Conservation (phyloP, 192 early-diverging fungal genomes). For the Backusella luteola region DNA sequence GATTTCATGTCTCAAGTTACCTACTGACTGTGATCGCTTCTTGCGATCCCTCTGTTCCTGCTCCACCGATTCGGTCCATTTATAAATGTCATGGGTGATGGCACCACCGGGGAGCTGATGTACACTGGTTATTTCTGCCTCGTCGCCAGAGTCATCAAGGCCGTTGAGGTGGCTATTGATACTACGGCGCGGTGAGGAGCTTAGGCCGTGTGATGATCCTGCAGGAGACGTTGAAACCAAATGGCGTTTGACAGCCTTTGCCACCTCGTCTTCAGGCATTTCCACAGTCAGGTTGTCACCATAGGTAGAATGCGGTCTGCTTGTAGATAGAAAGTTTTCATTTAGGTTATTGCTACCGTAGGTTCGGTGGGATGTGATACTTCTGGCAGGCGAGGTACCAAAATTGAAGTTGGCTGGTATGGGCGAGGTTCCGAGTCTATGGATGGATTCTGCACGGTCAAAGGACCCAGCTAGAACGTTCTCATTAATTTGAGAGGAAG, state of each 20-base stretch:
- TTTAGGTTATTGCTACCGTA: slow-evolving; percentile 12
- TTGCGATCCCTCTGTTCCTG: slow-evolving; percentile 31
- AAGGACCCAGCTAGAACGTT: slow-evolving; percentile 13
- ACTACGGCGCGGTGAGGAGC: not conserved
- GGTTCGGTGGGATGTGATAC: not conserved
- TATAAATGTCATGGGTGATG: slow-evolving; percentile 83
- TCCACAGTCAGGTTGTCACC: slow-evolving; percentile 18
- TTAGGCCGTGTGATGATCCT: not conserved
- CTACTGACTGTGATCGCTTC: slow-evolving; percentile 26
- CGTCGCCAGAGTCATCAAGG: not conserved
- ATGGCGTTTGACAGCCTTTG: slow-evolving; percentile 66
- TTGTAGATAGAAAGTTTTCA: not conserved
- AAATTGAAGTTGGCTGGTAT: slow-evolving; percentile 8
- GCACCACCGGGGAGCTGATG: slow-evolving; percentile 64
- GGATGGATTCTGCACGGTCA: slow-evolving; percentile 6
- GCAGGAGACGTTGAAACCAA: slow-evolving; percentile 55
- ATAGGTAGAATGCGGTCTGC: slow-evolving; percentile 7
- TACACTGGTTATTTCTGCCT: slow-evolving; percentile 38
- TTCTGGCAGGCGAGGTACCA: slow-evolving; percentile 15
- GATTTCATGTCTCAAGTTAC: slow-evolving; percentile 1
- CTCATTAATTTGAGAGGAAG: not conserved
- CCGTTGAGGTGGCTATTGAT: not conserved
- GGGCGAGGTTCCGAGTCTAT: slow-evolving; percentile 13
- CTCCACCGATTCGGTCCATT: slow-evolving; percentile 77
- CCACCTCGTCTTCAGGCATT: slow-evolving; percentile 52